Percentiles rank a stretch among this genome's conserved stretches.
phyloP scores from a whole-genome alignment of 495 filamentous ascomycete genomes.

The Neurospora sp. region DNA sequence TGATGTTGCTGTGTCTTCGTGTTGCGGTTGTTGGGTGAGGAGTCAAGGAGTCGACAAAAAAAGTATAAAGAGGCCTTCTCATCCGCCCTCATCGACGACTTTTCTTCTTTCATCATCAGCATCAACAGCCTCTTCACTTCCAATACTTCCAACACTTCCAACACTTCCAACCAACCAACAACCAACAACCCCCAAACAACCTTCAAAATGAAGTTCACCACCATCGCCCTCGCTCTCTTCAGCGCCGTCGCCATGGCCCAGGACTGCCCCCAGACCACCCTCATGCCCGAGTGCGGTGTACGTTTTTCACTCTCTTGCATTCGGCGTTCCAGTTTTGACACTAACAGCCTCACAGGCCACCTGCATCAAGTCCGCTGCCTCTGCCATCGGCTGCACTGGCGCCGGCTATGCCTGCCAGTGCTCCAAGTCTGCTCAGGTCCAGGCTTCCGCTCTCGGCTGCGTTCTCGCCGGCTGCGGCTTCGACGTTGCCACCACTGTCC shows the following conservation, averaged over 20 bases:
- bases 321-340: background rate
- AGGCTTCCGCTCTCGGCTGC: background rate
- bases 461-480: background rate
- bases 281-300: slow-evolving; percentile 2
- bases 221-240: background rate
- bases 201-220: slow-evolving; percentile 3
- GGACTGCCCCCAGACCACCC: slow-evolving; percentile 1
- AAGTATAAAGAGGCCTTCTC: background rate
- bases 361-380: slow-evolving; percentile 1
- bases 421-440: background rate
- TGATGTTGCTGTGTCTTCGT: background rate
- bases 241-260: background rate
- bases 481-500: background rate
- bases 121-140: background rate
- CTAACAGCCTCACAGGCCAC: background rate
- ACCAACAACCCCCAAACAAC: background rate
- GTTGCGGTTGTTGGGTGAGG: background rate
- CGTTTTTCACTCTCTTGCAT: background rate
- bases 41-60: background rate
- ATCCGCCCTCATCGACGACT: background rate
- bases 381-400: background rate
- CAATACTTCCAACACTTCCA: background rate
- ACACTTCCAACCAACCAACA: background rate
- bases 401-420: slow-evolving; percentile 5
- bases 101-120: background rate